These are phyloP conservation scores for Trichoderma koningii DNA, from an alignment of 2,329 filamentous ascomycete genomes.

Conservation along the genomic window DNA sequence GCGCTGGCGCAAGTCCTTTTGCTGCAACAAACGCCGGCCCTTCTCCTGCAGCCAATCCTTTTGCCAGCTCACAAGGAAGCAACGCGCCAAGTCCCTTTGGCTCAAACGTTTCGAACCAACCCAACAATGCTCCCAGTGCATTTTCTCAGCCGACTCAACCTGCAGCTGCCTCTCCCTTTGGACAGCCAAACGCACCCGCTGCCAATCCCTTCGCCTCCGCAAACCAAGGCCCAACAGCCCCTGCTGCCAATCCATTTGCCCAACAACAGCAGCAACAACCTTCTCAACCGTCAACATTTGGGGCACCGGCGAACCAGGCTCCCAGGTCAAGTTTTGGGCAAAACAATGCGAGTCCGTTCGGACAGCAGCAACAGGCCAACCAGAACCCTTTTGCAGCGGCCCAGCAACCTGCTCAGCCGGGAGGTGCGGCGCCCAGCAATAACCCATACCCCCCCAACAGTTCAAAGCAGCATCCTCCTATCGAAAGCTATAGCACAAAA, in stretches of 20 bases:
- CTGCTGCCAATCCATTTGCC: slow-evolving; percentile 35
- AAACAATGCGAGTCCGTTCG: slow-evolving; percentile 32
- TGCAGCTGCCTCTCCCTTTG: slow-evolving; percentile 35
- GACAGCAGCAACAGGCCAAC: slow-evolving; percentile 31
- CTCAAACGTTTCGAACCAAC: slow-evolving; percentile 19
- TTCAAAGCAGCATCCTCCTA: slow-evolving; percentile 48
- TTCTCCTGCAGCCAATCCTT: slow-evolving; percentile 35
- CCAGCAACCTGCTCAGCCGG: slow-evolving; percentile 24
- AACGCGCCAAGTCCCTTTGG: slow-evolving; percentile 27
- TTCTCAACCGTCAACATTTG: slow-evolving; percentile 20
- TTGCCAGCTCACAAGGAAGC: slow-evolving; percentile 33
- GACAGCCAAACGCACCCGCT: slow-evolving; percentile 32
- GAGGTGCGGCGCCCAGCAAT: slow-evolving; percentile 14
- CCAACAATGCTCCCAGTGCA: slow-evolving; percentile 29
- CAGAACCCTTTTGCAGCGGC: slow-evolving; percentile 34
- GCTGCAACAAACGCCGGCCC: slow-evolving; percentile 31
- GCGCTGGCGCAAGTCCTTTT: slow-evolving; percentile 34
- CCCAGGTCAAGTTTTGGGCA: slow-evolving; percentile 25
- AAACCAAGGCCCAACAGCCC: slow-evolving; percentile 24
- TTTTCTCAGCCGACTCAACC: slow-evolving; percentile 31
- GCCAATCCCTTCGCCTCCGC: slow-evolving; percentile 37
- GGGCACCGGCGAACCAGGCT: slow-evolving; percentile 20
- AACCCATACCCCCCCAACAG: slow-evolving; percentile 50
- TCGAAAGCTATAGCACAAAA: slow-evolving; percentile 48
- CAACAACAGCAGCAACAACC: slow-evolving; percentile 32